Evolutionary conservation across 371 early-diverging fungal species (phyloP).

Genomic region (Actinomortierella wolfii): DNA sequence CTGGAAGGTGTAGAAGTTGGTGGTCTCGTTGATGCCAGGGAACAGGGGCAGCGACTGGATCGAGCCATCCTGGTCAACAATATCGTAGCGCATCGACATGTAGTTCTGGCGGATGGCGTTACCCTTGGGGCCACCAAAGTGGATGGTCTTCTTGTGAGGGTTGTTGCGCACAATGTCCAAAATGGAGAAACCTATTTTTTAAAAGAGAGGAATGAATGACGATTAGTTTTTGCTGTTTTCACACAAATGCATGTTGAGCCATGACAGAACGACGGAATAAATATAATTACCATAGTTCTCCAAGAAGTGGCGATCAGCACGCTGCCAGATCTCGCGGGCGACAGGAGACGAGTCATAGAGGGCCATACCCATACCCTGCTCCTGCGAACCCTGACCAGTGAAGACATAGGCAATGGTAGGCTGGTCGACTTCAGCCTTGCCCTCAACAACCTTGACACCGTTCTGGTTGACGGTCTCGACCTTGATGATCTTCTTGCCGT

Average conservation of each 20-base stretch:
- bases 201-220: not conserved
- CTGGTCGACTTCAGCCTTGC: constrained; percentile 94
- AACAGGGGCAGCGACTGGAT: constrained; percentile 84
- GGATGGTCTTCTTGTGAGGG: constrained; percentile 87
- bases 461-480: constrained; percentile 90
- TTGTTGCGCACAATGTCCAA: constrained; percentile 93
- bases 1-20: constrained; percentile 87
- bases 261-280: not conserved
- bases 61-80: constrained; percentile 73
- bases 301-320: constrained; percentile 89
- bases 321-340: constrained; percentile 92
- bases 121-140: constrained; percentile 94
- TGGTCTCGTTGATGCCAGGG: constrained; percentile 85
- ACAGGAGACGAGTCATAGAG: constrained; percentile 84
- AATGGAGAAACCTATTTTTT: constrained; percentile 73
- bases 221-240: too few relatives aligned
- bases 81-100: constrained; percentile 90
- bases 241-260: not conserved
- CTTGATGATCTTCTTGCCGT: constrained; percentile 95
- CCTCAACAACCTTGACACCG: constrained; percentile 86
- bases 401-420: constrained; percentile 92
- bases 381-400: constrained; percentile 97
- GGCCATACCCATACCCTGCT: constrained; percentile 96
- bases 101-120: constrained; percentile 89
- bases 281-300: constrained; percentile 69